Evolutionary conservation across 1,139 yeast species (phyloP), one percentile per base, ranked within the genome.

Genomic region (Nakaseomyces nivariensis): DNA sequence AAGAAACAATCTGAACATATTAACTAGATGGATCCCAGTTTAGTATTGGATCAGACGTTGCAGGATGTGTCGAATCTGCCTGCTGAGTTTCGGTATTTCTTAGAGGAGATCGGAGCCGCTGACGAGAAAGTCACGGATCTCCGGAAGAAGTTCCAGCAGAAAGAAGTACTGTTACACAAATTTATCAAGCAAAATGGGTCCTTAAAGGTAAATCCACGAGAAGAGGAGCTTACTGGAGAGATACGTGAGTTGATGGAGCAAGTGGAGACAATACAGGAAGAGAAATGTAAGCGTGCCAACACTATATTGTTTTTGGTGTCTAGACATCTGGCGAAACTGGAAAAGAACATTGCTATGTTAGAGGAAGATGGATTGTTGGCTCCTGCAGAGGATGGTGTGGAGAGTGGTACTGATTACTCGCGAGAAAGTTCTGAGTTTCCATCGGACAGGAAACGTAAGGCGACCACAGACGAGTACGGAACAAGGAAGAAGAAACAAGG

Each of bases 171-270:
- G 58, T 71, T 92, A 49, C 96, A 87, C 63, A 89, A 88, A 65
- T 83, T 81, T 64, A 85, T 89, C 52, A 78, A 84, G 56, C 82
- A 88, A 47, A 82, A 88, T 68, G 97, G 97, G 0, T 83, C 96
- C 0, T 68, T 85, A 45, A 76, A 83, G 1, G 85, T 81, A 56
- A 85, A 85, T 64, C 95, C 97, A 1, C 86, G 88, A 57, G 98
- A 92, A 62, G 79, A 72, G 43, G 83, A 77, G 55, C 63, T 85
- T 9, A 77, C 78, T 58, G 74, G 77, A 38, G 83, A 83, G 59
- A 84, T 92, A 5, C 77, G 79, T 45, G 84, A 83, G 45, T 94
- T 85, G 52, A 78, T 83, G 71, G 76, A 74, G 43, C 68, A 72
- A 48, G 81, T 85, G 9, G 73, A 76, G 54, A 73, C 72, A 50